Evolutionary conservation across 1,139 yeast species (phyloP), one percentile per base, ranked within the genome.

Genomic region (Saccharomyces uvarum): DNA sequence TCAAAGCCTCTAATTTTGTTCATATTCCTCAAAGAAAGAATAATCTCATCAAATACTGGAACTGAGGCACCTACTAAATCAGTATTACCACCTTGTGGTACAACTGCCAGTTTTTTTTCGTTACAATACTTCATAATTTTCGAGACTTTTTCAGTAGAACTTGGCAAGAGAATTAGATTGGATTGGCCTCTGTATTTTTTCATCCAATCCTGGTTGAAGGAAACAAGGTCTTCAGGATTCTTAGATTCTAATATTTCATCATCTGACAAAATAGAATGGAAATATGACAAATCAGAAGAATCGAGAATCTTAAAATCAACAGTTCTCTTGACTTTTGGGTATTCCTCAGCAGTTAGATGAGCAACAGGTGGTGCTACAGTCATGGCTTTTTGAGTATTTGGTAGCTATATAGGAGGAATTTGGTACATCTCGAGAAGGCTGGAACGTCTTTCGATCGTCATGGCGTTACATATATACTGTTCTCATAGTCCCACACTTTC

Each of bases 71-170:
- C 98, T 42, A 91, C 98, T 53, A 91, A 79, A 21, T 97, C 97
- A 3, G 98, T 91, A 71, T 91, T 91, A 58, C 98, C 98, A 66
- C 97, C 97, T 72, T 91, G 98, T 13, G 98, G 98, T 4, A 89
- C 97, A 49, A 91, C 84, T 0, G 98, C 97, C 42, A 91, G 73
- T 58, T 78, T 80, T 51, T 84, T 74, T 32, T 84, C 88, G 67
- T 88, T 87, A 76, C 97, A 89, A 71, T 89, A 86, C 69, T 84
- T 83, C 65, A 91, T 69, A 59, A 91, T 88, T 63, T 81, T 68
- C 3, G 93, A 78, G 21, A 93, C 85, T 70, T 93, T 93, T 58
- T 86, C 82, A 1, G 90, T 82, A 19, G 88, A 80, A 64, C 85
- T 86, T 46, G 99, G 99, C 68, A 87, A 88, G 61, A 93, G 76